Conservation (phyloP, 768 basidiomycete genomes). For the Kwoniella europaea region DNA sequence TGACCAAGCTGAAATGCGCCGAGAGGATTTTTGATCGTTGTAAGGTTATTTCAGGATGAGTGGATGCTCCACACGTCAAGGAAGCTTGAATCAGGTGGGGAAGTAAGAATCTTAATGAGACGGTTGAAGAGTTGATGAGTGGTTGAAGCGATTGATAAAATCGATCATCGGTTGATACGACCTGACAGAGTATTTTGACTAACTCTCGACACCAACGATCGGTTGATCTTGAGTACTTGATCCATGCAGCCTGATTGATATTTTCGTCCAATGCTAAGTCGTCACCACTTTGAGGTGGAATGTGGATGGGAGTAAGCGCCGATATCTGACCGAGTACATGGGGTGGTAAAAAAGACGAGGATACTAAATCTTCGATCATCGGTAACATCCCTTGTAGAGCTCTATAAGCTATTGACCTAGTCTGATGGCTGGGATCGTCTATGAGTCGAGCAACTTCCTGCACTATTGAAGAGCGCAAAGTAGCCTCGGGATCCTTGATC, state of each 20-base stretch:
- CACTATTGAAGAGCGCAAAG: conserved; percentile 25
- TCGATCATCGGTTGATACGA: conserved; percentile 56
- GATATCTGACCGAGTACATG: conserved; percentile 1
- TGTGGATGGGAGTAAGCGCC: conserved; percentile 12
- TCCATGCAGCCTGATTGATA: conserved; percentile 11
- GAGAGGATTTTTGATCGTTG: conserved; percentile 55
- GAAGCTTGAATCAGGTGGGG: conserved; percentile 76
- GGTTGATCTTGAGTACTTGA: conserved; percentile 1
- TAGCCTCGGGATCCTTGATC: conserved; percentile 18
- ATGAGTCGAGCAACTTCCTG: conserved; percentile 16
- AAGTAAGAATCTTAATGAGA: conserved; percentile 71
- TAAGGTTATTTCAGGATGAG: conserved; percentile 7
- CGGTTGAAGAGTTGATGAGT: conserved; percentile 65
- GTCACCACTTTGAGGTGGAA: background rate
- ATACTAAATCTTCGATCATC: conserved; percentile 14
- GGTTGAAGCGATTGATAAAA: conserved; percentile 74
- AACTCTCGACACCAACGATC: conserved; percentile 30
- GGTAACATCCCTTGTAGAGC: conserved; percentile 32
- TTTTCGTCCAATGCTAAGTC: background rate
- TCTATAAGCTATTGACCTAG: conserved; percentile 13
- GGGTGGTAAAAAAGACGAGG: background rate
- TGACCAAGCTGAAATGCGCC: conserved; percentile 66
- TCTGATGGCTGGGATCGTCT: conserved; percentile 4
- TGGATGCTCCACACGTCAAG: conserved; percentile 58
- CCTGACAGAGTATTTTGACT: conserved; percentile 25